Percentiles rank a stretch among this genome's conserved stretches.
phyloP scores from a whole-genome alignment of 768 basidiomycete genomes.

The Agaricus bisporus region DNA sequence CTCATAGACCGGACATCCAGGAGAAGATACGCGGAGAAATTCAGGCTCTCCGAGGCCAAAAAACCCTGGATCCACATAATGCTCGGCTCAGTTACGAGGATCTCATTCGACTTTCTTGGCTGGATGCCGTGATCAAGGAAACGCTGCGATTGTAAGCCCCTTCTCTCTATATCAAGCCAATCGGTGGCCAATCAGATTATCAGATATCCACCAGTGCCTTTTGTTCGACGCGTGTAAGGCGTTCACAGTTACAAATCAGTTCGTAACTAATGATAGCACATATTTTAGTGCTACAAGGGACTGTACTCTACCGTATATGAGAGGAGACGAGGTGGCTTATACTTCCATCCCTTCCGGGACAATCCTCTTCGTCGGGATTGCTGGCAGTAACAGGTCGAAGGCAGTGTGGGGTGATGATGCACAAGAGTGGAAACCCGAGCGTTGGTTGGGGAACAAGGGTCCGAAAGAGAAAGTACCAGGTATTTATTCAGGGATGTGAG shows the following conservation, averaged over 20 bases:
- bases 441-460: constrained; percentile 34
- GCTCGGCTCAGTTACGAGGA: constrained; percentile 28
- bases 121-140: constrained; percentile 43
- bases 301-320: constrained; percentile 35
- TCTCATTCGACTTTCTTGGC: constrained; percentile 29
- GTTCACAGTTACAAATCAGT: not conserved
- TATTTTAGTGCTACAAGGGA: constrained; percentile 34
- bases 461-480: constrained; percentile 29
- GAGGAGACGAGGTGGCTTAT: constrained; percentile 20
- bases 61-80: constrained; percentile 10
- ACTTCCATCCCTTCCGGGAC: constrained; percentile 42
- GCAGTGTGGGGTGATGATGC: constrained; percentile 45
- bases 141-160: constrained; percentile 36
- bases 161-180: not conserved
- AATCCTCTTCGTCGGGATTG: constrained; percentile 41
- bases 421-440: constrained; percentile 46
- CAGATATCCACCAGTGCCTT: constrained; percentile 41
- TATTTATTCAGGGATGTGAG: constrained; percentile 46
- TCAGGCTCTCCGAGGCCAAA: constrained; percentile 15
- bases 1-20: constrained; percentile 33
- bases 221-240: constrained; percentile 38
- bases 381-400: constrained; percentile 40
- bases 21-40: constrained; percentile 31
- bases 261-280: not conserved
- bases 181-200: not conserved